Evolutionary conservation across 495 filamentous ascomycete species (phyloP).

Genomic region (Staphylotrichum tortipilum): DNA sequence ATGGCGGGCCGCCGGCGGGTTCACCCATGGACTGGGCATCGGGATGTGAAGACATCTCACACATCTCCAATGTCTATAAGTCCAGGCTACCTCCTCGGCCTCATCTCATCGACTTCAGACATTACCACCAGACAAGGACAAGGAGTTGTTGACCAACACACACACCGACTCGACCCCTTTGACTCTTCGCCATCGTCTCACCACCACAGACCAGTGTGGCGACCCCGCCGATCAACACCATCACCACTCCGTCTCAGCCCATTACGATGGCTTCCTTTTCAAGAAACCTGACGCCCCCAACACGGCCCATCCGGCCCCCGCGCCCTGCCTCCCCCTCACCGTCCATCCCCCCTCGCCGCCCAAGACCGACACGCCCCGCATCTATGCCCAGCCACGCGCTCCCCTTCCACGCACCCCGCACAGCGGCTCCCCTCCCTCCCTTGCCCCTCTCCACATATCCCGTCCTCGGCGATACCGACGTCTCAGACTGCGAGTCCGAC

Average conservation of each 20-base stretch:
- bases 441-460: not conserved
- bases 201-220: not conserved
- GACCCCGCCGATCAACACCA: not conserved
- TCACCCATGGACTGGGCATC: too few relatives aligned
- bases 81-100: too few relatives aligned
- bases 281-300: not conserved
- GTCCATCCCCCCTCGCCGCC: not conserved
- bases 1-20: too few relatives aligned
- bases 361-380: not conserved
- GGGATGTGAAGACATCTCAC: too few relatives aligned
- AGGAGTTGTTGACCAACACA: too few relatives aligned
- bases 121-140: too few relatives aligned
- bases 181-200: too few relatives aligned
- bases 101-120: too few relatives aligned
- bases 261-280: not conserved
- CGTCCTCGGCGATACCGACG: not conserved
- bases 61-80: too few relatives aligned
- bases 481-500: slow-evolving; percentile 5
- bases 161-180: too few relatives aligned
- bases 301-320: not conserved
- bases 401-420: not conserved
- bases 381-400: not conserved
- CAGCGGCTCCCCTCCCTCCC: not conserved
- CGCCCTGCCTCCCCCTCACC: not conserved
- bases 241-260: not conserved